Evolutionary conservation across 805 yeast species (phyloP).

Genomic region (Wickerhamiella lipophila): DNA sequence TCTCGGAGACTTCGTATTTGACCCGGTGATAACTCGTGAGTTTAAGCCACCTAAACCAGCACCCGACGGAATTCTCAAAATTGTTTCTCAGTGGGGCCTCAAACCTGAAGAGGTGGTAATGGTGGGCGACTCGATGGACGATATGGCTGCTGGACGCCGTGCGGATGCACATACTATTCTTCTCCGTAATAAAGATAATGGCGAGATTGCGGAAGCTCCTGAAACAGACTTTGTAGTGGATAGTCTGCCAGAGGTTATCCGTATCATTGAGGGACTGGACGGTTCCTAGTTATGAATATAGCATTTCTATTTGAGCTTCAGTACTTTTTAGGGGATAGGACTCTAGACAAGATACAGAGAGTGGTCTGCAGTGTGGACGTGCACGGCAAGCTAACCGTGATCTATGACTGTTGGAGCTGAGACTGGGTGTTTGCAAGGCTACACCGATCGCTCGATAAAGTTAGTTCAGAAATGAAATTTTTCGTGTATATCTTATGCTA

Average conservation of each 20-base stretch:
- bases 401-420: no score
- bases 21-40: conserved; percentile 46
- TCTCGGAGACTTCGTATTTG: conserved; percentile 34
- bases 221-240: conserved; percentile 31
- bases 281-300: background rate
- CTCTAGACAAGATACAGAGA: no score
- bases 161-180: conserved; percentile 53
- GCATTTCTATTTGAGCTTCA: no score
- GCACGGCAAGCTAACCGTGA: no score
- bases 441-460: no score
- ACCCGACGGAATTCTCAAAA: conserved; percentile 49
- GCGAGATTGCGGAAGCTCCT: conserved; percentile 30
- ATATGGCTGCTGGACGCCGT: conserved; percentile 47
- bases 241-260: conserved; percentile 18
- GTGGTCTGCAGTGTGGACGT: no score
- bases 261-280: background rate
- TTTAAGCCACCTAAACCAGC: conserved; percentile 59
- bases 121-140: conserved; percentile 68
- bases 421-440: no score
- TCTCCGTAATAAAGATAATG: conserved; percentile 41
- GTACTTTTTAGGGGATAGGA: no score
- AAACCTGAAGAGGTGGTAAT: conserved; percentile 39
- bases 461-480: no score
- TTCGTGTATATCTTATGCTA: no score
- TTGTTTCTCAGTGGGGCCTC: conserved; percentile 38